These are phyloP conservation scores for Cichorium intybus DNA, from an alignment of 140 eudicot genomes.

Conservation along the genomic window DNA sequence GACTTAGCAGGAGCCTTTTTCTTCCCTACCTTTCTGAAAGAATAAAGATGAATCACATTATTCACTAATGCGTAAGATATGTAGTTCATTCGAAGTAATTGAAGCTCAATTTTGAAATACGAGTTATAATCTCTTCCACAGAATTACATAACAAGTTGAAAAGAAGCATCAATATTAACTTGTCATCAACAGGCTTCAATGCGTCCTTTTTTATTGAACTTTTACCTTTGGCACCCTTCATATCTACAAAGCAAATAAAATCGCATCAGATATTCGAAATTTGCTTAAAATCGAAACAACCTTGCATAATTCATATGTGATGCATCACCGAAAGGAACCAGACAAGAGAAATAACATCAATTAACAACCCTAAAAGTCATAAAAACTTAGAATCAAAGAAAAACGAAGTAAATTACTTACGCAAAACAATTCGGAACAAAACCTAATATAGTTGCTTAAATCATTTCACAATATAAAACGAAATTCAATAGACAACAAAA, in stretches of 20 bases:
- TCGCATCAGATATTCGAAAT: background rate
- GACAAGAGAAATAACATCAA: background rate
- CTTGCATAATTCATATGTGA: background rate
- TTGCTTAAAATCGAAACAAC: background rate
- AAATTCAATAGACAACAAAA: background rate
- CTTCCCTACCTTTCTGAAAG: slow-evolving; percentile 73
- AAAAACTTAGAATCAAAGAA: too few relatives aligned
- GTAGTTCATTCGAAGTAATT: background rate
- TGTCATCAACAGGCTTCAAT: slow-evolving; percentile 86
- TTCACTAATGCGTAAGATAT: slow-evolving; percentile 22
- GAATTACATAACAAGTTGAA: too few relatives aligned
- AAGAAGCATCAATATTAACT: slow-evolving; percentile 31
- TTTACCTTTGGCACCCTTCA: slow-evolving; percentile 76
- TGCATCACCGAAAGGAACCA: background rate
- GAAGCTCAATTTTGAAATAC: too few relatives aligned
- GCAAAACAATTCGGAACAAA: background rate
- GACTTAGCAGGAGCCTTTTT: slow-evolving; percentile 66
- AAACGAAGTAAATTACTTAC: background rate
- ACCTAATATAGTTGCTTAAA: background rate
- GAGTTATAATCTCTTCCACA: too few relatives aligned
- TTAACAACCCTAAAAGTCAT: background rate
- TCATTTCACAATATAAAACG: too few relatives aligned
- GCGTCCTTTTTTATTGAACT: slow-evolving; percentile 56
- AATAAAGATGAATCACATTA: background rate
- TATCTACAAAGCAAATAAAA: slow-evolving; percentile 22